Evolutionary conservation across 1,284 basidiomycete species (phyloP), one percentile per base, ranked within the genome.

Genomic region (Cryptococcus sp.): DNA sequence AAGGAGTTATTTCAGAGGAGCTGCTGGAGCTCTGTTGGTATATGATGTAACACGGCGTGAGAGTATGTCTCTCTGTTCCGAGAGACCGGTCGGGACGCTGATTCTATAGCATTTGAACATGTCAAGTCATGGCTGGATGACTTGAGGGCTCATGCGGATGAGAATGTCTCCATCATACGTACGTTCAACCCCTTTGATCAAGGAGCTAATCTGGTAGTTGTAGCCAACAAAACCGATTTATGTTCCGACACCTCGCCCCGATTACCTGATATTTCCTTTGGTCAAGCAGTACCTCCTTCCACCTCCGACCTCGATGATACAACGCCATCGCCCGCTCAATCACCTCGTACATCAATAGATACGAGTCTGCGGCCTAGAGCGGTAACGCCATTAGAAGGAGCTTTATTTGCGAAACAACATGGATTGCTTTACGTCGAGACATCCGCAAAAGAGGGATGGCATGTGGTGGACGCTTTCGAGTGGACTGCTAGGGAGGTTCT

Each of bases 1-100:
- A 10, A 79, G 93, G 59, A 92, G 88, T 70, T 98, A 98, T 75
- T 98, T 97, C 73, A 83, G 93, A 52, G 92, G 92, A 32, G 91
- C 93, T 5, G 91, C 91, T 7, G 91, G 90, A 14, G 89, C 87
- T 36, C 83, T 98, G 50, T 81, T 98, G 23, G 91, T 97, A 2
- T 98, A 94, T 75, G 92, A 97, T 74, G 94, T 97, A 65, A 94
- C 93, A 46, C 85, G 85, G 88, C 51, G 70, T 44, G 67, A 68
- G 34, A 62, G 71, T 73, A 53, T 62, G 69, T 66, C 14, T 3
- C 7, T 14, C 34, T 14, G 22, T 21, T 16, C 16, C 32, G 10
- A 34, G 9, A 9, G 32, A 16, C 10, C 32, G 10, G 9, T 34
- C 32, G 16, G 10, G 18, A 39, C 7, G 22, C 41, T 49, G 36